phyloP scores from a whole-genome alignment of 139 green algal species.

The Tetradesmus lagerheimii region DNA sequence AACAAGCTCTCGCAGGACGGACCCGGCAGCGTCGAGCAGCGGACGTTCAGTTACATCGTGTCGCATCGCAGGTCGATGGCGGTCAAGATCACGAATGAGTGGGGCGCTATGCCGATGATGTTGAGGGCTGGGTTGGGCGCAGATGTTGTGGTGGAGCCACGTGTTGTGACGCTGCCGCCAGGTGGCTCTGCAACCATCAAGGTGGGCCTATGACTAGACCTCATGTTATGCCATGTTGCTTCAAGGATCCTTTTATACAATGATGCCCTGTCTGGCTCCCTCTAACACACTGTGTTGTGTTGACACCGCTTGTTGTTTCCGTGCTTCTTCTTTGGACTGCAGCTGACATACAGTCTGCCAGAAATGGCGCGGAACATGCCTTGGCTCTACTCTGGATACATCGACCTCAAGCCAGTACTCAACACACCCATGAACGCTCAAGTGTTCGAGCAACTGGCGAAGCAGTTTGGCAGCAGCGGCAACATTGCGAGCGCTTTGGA shows the following conservation, averaged over 20 bases:
- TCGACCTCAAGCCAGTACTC: background rate
- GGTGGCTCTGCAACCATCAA: background rate
- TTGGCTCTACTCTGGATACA: constrained; percentile 36
- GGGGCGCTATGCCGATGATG: constrained; percentile 8
- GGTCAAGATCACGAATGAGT: background rate
- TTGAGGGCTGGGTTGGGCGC: background rate
- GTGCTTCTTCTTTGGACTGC: background rate
- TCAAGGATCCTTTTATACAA: too few species aligned
- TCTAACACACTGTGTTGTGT: too few species aligned
- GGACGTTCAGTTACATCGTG: background rate
- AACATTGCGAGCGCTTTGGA: background rate
- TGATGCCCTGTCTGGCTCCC: too few species aligned
- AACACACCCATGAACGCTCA: background rate
- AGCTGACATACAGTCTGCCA: constrained; percentile 12
- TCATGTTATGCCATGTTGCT: too few species aligned
- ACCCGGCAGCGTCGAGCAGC: background rate
- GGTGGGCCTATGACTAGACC: background rate
- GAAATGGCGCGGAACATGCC: background rate
- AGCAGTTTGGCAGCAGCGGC: background rate
- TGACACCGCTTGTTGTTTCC: too few species aligned
- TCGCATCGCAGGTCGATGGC: background rate
- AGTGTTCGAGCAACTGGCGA: background rate
- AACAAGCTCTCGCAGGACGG: background rate
- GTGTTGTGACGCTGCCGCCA: background rate
- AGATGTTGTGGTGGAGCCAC: background rate